Evolutionary conservation across 208 protist species (phyloP), one percentile per base, ranked within the genome.

Genomic region (Trypanosoma cruzi): DNA sequence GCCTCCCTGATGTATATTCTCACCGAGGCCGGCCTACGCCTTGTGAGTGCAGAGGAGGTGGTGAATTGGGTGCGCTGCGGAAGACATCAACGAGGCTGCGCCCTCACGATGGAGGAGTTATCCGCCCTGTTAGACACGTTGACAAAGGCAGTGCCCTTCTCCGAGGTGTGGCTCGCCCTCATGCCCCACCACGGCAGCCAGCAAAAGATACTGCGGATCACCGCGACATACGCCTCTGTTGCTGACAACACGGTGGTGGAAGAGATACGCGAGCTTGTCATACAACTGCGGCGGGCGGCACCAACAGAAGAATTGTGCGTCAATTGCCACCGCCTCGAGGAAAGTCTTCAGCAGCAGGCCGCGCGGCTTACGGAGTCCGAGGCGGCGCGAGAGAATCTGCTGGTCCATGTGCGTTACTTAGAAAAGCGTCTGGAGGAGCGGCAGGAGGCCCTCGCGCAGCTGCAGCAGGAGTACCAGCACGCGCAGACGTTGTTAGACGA

Each of bases 81-180:
- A 14, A 36, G 26, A 20, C 63, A 63, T 31, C 64, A 63, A 42
- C 36, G 55, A 11, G 42, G 42, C 50, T 71, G 63, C 31, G 54
- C 59, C 20, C 77, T 86, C 57, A 74, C 48, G 29, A 57, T 82
- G 18, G 80, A 89, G 42, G 75, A 82, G 60, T 71, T 84, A 0
- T 68, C 75, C 3, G 67, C 65, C 5, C 18, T 81, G 56, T 46
- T 86, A 13, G 84, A 89, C 68, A 67, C 75, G 29, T 37, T 90
- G 26, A 84, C 77, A 62, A 80, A 75, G 53, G 79, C 73, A 28
- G 61, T 89, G 34, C 78, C 77, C 20, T 89, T 86, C 57, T 71
- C 75, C 0, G 77, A 81, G n/a, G 46, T 79, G 7, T 76, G 84
- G 57, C 65, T 73, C 26, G 68, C 73, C 42, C 62, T 82, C 5